These are phyloP conservation scores for Melampsora medusae DNA, from an alignment of 1,284 basidiomycete species.

Conservation along the genomic window DNA sequence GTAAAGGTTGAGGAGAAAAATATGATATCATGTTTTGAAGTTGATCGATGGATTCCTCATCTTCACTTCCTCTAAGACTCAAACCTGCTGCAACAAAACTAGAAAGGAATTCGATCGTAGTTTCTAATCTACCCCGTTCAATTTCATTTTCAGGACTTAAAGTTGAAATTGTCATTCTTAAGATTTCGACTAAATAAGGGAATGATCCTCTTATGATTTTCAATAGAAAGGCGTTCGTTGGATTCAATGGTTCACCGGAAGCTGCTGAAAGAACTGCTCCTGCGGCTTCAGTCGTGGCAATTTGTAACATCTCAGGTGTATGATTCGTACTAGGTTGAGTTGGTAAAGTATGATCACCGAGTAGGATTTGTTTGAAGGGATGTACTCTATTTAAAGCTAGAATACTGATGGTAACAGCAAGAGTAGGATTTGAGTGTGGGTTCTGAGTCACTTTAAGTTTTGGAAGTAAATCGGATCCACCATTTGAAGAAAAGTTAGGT, in stretches of 20 bases:
- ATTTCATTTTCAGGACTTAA: not conserved
- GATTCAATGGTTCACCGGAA: not conserved
- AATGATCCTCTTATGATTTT: slow-evolving; percentile 24
- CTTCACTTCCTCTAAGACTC: slow-evolving; percentile 17
- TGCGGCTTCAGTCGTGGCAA: slow-evolving; percentile 17
- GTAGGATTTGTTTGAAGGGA: slow-evolving; percentile 12
- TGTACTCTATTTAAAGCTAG: slow-evolving; percentile 25
- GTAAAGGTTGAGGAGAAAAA: not conserved
- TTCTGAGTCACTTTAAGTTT: slow-evolving; percentile 6
- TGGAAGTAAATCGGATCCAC: not conserved
- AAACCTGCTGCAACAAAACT: slow-evolving; percentile 28
- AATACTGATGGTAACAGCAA: slow-evolving; percentile 21
- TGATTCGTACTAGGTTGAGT: slow-evolving; percentile 5
- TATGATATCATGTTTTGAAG: slow-evolving; percentile 3
- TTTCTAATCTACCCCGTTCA: slow-evolving; percentile 4
- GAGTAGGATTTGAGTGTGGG: slow-evolving; percentile 14
- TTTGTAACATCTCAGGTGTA: slow-evolving; percentile 21
- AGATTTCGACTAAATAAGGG: slow-evolving; percentile 16
- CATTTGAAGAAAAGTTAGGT: not conserved
- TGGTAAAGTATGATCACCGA: not conserved
- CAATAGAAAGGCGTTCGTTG: slow-evolving; percentile 21
- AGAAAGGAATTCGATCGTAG: slow-evolving; percentile 11
- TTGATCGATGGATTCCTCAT: slow-evolving; percentile 13
- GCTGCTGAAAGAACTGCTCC: slow-evolving; percentile 10
- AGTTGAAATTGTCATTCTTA: slow-evolving; percentile 6